These are phyloP conservation scores for Diaporthe caulivora DNA, from an alignment of 2,329 filamentous ascomycete genomes.

Conservation along the genomic window DNA sequence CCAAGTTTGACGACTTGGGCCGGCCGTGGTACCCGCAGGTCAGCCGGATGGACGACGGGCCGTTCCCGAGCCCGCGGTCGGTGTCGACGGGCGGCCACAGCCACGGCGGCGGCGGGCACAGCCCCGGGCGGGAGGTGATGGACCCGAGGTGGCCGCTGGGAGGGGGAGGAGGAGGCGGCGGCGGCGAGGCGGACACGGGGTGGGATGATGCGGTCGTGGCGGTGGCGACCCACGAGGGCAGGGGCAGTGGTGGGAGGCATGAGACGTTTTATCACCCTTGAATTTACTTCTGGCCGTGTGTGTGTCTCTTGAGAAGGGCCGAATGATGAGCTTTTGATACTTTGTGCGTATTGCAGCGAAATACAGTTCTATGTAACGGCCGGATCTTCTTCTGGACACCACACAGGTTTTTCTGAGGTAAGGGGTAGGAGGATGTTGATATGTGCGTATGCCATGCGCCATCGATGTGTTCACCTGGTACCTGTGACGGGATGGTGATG, in stretches of 20 bases:
- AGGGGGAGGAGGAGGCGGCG: too few relatives aligned
- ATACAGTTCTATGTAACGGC: background rate
- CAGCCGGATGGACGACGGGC: constrained; percentile 31
- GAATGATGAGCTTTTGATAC: background rate
- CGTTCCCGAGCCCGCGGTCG: constrained; percentile 24
- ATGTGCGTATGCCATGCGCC: background rate
- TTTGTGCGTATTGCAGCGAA: background rate
- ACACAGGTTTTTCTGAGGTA: background rate
- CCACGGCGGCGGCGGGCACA: background rate
- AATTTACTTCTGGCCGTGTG: background rate
- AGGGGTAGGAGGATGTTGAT: background rate
- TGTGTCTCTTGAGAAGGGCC: background rate
- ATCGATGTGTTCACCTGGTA: background rate
- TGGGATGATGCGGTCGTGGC: background rate
- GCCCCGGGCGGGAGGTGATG: constrained; percentile 7
- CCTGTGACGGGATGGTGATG: background rate
- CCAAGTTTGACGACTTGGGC: constrained; percentile 34
- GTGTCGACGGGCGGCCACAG: constrained; percentile 11
- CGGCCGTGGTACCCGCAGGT: constrained; percentile 33
- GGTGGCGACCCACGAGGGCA: constrained; percentile 3
- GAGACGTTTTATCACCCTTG: constrained; percentile 44
- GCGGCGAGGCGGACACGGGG: background rate
- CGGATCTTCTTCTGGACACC: background rate
- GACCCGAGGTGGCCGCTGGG: constrained; percentile 30
- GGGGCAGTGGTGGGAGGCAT: constrained; percentile 40